Evolutionary conservation across 1,284 basidiomycete genomes (phyloP), one percentile per base, ranked within the genome.

Genomic region (Microbotryum violaceum): DNA sequence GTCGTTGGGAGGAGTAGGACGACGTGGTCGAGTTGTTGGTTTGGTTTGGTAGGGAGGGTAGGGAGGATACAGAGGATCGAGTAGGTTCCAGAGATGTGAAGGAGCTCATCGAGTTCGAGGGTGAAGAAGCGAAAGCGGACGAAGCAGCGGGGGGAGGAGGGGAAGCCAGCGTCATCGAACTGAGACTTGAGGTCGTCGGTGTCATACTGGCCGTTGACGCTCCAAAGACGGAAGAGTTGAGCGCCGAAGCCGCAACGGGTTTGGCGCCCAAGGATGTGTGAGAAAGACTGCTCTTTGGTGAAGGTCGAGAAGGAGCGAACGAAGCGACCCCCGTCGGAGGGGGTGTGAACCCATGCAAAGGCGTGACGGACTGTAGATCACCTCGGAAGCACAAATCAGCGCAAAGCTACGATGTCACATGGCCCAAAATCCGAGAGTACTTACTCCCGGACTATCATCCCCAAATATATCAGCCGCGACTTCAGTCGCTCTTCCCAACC

Each of bases 221-320:
- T 2, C 73, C 62, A 53, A 77, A 77, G 23, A 74, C 67, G 4
- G 75, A 67, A 49, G 60, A 60, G 79, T 79, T 10, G 78, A 76
- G 20, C 78, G 78, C 29, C 78, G 61, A 6, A 77, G 80, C 52
- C 76, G 79, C 14, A 75, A 71, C 52, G 74, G 76, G 16, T 65
- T 55, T 71, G 70, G 67, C 64, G 23, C 62, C 65, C 23, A 71
- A 70, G 23, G 65, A 66, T 12, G 62, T 68, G 46, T 68, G 69
- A 14, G 47, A 49, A 14, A 50, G 3, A 16, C 57, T 49, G 20
- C 55, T 42, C 31, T 68, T 75, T 57, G 70, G 64, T 21, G 64
- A 20, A 3, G 68, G 64, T 7, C 71, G 62, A 44, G 21, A 29
- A 54, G 31, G 16, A 50, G 16, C 29, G 51, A 56, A 4, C 47